Evolutionary conservation across 1,139 yeast genomes (phyloP).

Genomic region (Taphrina betulina): DNA sequence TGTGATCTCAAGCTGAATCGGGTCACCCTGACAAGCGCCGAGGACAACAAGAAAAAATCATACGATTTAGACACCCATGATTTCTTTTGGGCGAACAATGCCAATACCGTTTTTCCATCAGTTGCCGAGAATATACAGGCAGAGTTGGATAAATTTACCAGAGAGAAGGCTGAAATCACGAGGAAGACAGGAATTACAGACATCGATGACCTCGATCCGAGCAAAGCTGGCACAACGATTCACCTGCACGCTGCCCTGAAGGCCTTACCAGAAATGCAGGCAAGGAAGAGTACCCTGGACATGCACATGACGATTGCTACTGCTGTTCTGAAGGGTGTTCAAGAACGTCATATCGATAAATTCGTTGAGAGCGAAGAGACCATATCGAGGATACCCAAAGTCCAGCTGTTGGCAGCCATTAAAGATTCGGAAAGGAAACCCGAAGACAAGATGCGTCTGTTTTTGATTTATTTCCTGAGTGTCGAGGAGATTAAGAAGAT

Average conservation of each 20-base stretch:
- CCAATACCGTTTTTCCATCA: conserved; percentile 92
- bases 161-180: conserved; percentile 83
- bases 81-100: conserved; percentile 49
- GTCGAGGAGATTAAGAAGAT: conserved; percentile 57
- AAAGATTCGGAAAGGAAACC: conserved; percentile 52
- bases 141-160: conserved; percentile 75
- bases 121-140: conserved; percentile 93
- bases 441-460: conserved; percentile 81
- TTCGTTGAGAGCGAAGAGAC: conserved; percentile 89
- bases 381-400: conserved; percentile 51
- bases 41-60: conserved; percentile 41
- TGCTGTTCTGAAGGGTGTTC: conserved; percentile 74
- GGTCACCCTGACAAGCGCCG: conserved; percentile 57
- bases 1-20: conserved; percentile 78
- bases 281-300: conserved; percentile 82
- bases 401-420: conserved; percentile 48
- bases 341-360: conserved; percentile 79
- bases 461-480: conserved; percentile 65
- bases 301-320: conserved; percentile 97
- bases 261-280: conserved; percentile 86
- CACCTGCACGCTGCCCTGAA: conserved; percentile 85
- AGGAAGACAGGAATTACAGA: conserved; percentile 68
- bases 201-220: conserved; percentile 58
- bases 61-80: conserved; percentile 22
- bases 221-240: conserved; percentile 54